These are phyloP conservation scores for Aspergillus flavus DNA, from an alignment of 2,329 filamentous ascomycete species.

Conservation along the genomic window DNA sequence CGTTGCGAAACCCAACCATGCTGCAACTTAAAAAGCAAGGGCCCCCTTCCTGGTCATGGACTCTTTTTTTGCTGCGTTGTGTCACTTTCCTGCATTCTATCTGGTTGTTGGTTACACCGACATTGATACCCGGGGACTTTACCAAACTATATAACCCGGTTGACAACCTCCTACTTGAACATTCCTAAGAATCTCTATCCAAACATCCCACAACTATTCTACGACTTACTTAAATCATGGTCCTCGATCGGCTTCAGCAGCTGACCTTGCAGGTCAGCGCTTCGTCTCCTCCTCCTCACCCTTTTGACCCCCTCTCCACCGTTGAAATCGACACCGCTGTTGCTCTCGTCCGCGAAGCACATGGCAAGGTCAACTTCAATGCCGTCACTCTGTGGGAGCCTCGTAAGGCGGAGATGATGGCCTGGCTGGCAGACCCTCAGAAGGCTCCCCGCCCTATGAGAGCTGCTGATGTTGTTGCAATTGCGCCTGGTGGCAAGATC, in stretches of 20 bases:
- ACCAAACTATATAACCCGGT: background rate
- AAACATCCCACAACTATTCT: background rate
- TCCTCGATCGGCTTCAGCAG: conserved; percentile 65
- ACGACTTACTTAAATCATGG: conserved; percentile 48
- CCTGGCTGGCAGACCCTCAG: conserved; percentile 71
- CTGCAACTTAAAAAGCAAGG: background rate
- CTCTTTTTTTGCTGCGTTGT: background rate
- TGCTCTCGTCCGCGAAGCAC: conserved; percentile 66
- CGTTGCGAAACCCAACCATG: background rate
- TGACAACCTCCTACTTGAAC: background rate
- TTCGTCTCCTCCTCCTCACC: conserved; percentile 61
- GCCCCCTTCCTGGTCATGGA: background rate
- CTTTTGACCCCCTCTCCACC: conserved; percentile 74
- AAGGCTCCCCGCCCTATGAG: conserved; percentile 65
- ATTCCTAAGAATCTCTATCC: background rate
- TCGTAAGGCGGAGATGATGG: conserved; percentile 79
- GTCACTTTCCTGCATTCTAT: background rate
- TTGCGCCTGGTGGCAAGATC: conserved; percentile 75
- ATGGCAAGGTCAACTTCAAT: conserved; percentile 79
- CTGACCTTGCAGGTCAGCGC: conserved; percentile 64
- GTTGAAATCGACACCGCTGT: conserved; percentile 75
- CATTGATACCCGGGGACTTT: conserved; percentile 1
- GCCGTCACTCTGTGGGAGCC: conserved; percentile 83
- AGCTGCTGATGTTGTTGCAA: conserved; percentile 80
- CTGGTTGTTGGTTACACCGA: background rate